These are phyloP conservation scores for Paramecium sonneborni DNA, from an alignment of 73 alveolate genomes.

Conservation along the genomic window DNA sequence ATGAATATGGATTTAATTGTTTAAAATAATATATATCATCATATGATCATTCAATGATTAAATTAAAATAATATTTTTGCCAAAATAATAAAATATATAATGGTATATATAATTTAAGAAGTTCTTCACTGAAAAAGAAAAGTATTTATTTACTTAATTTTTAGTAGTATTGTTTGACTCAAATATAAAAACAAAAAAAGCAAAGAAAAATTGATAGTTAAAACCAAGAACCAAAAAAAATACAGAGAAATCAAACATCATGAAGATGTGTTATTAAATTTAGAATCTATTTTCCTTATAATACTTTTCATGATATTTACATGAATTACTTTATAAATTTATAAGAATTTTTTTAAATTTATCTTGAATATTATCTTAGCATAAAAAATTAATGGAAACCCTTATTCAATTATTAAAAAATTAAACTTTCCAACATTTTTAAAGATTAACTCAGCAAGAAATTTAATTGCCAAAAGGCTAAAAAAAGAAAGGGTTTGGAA, in stretches of 20 bases:
- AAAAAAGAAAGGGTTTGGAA: constrained; percentile 92
- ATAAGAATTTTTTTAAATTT: constrained; percentile 13
- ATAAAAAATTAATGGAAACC: not conserved
- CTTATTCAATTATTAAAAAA: constrained; percentile 81
- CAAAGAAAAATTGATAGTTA: not conserved
- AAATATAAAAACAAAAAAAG: no score
- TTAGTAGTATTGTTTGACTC: not conserved
- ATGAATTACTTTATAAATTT: constrained; percentile 26
- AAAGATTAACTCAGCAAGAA: constrained; percentile 93
- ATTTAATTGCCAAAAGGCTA: constrained; percentile 81
- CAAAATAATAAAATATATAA: not conserved
- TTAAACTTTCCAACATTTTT: constrained; percentile 92
- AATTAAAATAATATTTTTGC: not conserved
- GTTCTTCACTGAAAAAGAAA: constrained; percentile 9
- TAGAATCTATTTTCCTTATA: constrained; percentile 56
- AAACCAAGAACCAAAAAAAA: not conserved
- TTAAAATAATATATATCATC: not conserved
- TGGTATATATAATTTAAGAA: not conserved
- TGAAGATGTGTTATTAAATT: not conserved
- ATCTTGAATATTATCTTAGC: not conserved
- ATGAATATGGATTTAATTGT: constrained; percentile 22
- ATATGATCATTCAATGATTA: not conserved
- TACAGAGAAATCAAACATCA: not conserved
- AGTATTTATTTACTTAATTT: not conserved
- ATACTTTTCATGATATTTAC: constrained; percentile 54